Evolutionary conservation across 768 basidiomycete genomes (phyloP), one percentile per base, ranked within the genome.

Genomic region (Suillus hirtellus): DNA sequence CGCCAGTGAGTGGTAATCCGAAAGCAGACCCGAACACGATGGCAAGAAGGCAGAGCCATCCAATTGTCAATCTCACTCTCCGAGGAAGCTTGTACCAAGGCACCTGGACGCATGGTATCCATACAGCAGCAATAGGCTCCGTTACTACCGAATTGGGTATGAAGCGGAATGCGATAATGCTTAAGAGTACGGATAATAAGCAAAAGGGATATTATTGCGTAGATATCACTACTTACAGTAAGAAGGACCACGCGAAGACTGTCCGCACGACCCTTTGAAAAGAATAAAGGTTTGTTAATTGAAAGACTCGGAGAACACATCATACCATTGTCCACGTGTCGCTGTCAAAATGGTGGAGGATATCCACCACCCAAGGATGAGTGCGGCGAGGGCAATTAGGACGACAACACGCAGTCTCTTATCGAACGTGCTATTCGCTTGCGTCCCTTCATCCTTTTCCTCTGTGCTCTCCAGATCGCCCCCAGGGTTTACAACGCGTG

Each of bases 311-410:
- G 19, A 59, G 27, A 34, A 38, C 43, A 14, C 55, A 47, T 63
- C 79, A 64, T 76, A 85, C 90, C 92, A 95, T 78, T 90, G 81
- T 74, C 85, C 87, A 59, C 92, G 85, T 3, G 93, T 93, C 6
- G 81, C 86, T 60, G 78, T 68, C 56, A 94, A 75, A 14, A 92
- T 72, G 0, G 85, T 92, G 10, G 92, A 77, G 64, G 88, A 89
- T 42, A 95, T 87, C 92, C 92, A 95, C 92, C 92, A 95, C 47
- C 84, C 92, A 49, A 93, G 78, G 66, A 95, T 91, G 58, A 88
- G 71, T 14, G 80, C 69, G 11, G 87, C 89, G 1, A 88, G 65
- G 17, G 68, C 84, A 54, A 73, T 74, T 42, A 93, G 77, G 54
- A 86, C 71, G 67, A 77, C 76, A n/a, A 81, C 79, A 14, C 82